Conservation (phyloP, 2,329 filamentous ascomycete genomes). For the Drechslerella stenobrocha region DNA sequence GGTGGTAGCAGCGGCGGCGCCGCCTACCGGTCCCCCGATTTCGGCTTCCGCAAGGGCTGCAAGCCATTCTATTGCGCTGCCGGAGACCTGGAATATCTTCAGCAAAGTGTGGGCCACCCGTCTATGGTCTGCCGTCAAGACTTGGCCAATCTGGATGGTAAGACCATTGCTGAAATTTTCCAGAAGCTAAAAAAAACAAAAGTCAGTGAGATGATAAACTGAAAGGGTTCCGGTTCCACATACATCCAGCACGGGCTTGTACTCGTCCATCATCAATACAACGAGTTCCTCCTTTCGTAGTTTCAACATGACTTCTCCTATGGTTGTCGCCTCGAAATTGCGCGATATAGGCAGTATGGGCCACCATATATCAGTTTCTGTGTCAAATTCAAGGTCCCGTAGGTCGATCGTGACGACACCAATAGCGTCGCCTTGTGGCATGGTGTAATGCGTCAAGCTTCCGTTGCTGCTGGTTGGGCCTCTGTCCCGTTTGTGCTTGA, state of each 20-base stretch:
- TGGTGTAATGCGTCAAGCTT: conserved; percentile 42
- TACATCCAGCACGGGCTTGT: conserved; percentile 73
- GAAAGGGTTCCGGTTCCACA: neutral
- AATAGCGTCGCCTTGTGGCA: conserved; percentile 51
- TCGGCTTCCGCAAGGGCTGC: conserved; percentile 93
- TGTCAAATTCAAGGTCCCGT: conserved; percentile 66
- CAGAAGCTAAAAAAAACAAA: conserved; percentile 61
- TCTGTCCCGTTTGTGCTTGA: conserved; percentile 55
- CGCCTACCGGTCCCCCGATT: conserved; percentile 83
- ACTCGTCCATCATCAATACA: conserved; percentile 83
- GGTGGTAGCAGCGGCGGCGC: conserved; percentile 1
- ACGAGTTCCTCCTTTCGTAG: conserved; percentile 73
- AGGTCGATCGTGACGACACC: conserved; percentile 78
- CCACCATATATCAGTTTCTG: conserved; percentile 69
- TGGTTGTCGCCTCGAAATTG: conserved; percentile 63
- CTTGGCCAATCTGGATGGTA: conserved; percentile 79
- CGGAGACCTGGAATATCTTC: conserved; percentile 94
- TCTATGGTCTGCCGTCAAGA: conserved; percentile 75
- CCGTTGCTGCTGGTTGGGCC: conserved; percentile 50
- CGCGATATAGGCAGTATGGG: conserved; percentile 61
- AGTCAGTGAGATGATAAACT: conserved; percentile 50
- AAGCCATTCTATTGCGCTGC: conserved; percentile 82
- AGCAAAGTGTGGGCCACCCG: conserved; percentile 82
- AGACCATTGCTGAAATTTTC: conserved; percentile 82
- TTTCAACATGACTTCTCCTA: conserved; percentile 68